Base-by-base conservation (phyloP, 2,329 filamentous ascomycete species). In the Xenosphaeropsis pyriputrescens region DNA sequence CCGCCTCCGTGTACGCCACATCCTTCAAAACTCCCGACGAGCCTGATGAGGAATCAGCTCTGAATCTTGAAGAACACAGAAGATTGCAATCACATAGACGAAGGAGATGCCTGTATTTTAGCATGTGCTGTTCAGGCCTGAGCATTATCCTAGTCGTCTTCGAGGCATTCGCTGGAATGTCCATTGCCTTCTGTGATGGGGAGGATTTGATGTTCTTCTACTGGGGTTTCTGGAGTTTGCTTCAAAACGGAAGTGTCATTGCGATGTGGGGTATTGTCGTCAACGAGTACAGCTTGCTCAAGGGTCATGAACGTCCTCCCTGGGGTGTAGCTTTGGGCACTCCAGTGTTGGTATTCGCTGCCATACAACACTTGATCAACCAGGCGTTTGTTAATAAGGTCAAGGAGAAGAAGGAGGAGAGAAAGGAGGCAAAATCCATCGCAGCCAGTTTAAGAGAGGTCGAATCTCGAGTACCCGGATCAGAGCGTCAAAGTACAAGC, bases 151-250 rank as follows among this genome's bases (percentile, higher is more conserved):
- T 65, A 11, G 58, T 72, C 18, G 55, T 73, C 38, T 60, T 75
- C 54, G 70, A 76, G 49, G 67, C 67, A 12, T 75, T 66, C n/a
- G 36, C 36, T 6, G 36, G 15, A 13, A 12, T 37, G 6, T 35
- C 30, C 7, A 16, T 34, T 14, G 17, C 73, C 41, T 74, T 72
- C 45, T 74, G 70, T 43, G 65, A 70, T 32, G 68, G 68, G 6
- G 70, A 74, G 43, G 64, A 71, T 44, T 60, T 73, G 42, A 71
- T 72, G 55, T 62, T 65, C 2, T 56, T 73, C 0, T 72, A 70
- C 49, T 73, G 69, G 69, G 65, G 68, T 0, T 70, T 67, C 0
- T 74, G 68, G 66, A 70, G 67, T 19, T 70, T 70, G 62, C 56
- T 72, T 11, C 69, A 73, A 43, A 53, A 72, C 3, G 70, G 70